Evolutionary conservation across 2,329 filamentous ascomycete genomes (phyloP), one percentile per base, ranked within the genome.

Genomic region (Penicillium vulpinum): DNA sequence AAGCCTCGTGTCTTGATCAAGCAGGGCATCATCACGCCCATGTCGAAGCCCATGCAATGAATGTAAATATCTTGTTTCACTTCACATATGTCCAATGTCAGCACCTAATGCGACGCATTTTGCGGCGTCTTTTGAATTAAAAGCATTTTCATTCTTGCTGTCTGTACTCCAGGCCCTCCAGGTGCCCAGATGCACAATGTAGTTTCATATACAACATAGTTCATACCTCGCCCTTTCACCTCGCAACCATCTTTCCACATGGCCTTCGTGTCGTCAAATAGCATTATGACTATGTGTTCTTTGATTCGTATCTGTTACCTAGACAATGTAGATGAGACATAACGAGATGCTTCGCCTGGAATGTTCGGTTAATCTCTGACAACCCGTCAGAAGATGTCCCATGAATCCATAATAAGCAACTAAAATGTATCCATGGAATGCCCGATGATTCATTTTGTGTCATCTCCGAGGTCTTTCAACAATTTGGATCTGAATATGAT

Each of bases 1-100:
- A 96, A 93, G 83, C 94, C 94, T 57, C 86, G 91, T 67, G 84
- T 97, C 63, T 81, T 97, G 74, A 80, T 96, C 73, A 97, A 96
- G 81, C 90, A 92, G 77, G 94, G 94, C 45, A 83, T 95, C 64
- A 92, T 99, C 75, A 84, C 86, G 67, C 90, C 94, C 39, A 90
- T 99, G 84, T 86, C 88, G 56, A 92, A 89, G 78, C 93, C 93
- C 18, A 70, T 83, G 64, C 72, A 83, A 35, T 84, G 74, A 68
- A 40, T 52, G 52, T 46, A 54, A 56, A 56, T 59, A 54, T 47
- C 29, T 54, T 16, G 21, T 40, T 31, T 43, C 35, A 31, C n/a
- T 56, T 40, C 40, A 31, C 21, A 43, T 54, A 45, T 54, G 26
- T 55, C 40, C 28, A 28, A 38, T 29, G 47, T 31, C 33, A 52